These are phyloP conservation scores for Pezicula carpinea DNA, from an alignment of 2,329 filamentous ascomycete genomes.

Conservation along the genomic window DNA sequence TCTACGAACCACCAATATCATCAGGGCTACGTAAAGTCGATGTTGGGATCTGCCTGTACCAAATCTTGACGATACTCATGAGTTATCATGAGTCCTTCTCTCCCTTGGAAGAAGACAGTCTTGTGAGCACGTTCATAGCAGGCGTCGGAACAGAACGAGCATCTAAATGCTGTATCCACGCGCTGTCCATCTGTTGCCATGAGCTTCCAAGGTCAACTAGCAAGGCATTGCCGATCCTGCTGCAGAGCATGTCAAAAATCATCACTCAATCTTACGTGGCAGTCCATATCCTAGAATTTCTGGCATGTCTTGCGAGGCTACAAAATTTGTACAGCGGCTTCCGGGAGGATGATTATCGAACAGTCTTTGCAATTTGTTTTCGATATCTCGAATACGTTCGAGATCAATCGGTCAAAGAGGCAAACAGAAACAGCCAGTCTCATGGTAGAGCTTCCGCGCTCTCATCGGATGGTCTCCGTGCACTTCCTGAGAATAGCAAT, in stretches of 20 bases:
- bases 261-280: conserved; percentile 91
- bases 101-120: conserved; percentile 82
- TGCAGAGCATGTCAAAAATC: conserved; percentile 92
- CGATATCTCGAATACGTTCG: conserved; percentile 87
- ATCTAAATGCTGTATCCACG: conserved; percentile 90
- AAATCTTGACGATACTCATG: conserved; percentile 80
- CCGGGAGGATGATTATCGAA: conserved; percentile 85
- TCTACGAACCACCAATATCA: conserved; percentile 75
- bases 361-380: conserved; percentile 92
- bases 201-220: conserved; percentile 85
- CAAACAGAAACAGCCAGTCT: conserved; percentile 32
- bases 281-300: conserved; percentile 91
- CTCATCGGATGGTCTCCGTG: conserved; percentile 19
- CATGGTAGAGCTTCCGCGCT: conserved; percentile 19
- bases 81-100: conserved; percentile 85
- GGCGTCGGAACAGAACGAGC: conserved; percentile 81
- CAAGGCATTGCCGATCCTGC: conserved; percentile 77
- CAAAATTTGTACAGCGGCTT: conserved; percentile 85
- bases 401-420: conserved; percentile 47
- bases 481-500: conserved; percentile 38
- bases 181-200: conserved; percentile 89
- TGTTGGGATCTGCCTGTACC: conserved; percentile 82
- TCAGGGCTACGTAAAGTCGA: conserved; percentile 81
- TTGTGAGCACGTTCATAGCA: conserved; percentile 79
- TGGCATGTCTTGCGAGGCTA: conserved; percentile 82